These are phyloP conservation scores for Fereydounia khargensis DNA, from an alignment of 1,284 basidiomycete species.

Conservation along the genomic window DNA sequence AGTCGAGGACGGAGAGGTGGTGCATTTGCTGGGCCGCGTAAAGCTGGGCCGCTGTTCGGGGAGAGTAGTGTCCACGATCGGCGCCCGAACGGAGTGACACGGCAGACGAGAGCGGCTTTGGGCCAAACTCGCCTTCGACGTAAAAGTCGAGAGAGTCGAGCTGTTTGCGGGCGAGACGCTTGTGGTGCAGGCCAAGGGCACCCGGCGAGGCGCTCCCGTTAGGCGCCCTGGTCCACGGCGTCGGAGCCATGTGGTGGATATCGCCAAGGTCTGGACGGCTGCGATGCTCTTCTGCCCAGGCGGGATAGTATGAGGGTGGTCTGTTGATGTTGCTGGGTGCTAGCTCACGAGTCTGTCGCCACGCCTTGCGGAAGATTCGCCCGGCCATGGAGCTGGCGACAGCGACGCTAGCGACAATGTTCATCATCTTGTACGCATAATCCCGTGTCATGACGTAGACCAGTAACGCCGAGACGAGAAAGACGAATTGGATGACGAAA, in stretches of 20 bases:
- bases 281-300: conserved; percentile 34
- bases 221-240: too few relatives aligned
- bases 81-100: background rate
- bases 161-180: too few relatives aligned
- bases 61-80: conserved; percentile 5
- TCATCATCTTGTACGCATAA: conserved; percentile 35
- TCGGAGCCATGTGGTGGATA: background rate
- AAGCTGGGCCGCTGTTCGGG: conserved; percentile 2
- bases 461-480: conserved; percentile 32
- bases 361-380: conserved; percentile 40
- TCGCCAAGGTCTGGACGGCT: background rate
- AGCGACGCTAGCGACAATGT: conserved; percentile 38
- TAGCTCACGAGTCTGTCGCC: conserved; percentile 39
- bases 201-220: too few relatives aligned
- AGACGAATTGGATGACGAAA: conserved; percentile 37
- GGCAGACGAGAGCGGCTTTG: conserved; percentile 7
- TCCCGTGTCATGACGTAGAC: conserved; percentile 25
- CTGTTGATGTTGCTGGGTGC: conserved; percentile 27
- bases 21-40: conserved; percentile 13
- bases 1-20: too few relatives aligned
- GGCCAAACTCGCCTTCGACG: conserved; percentile 26
- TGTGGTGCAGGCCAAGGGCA: too few relatives aligned
- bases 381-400: conserved; percentile 42
- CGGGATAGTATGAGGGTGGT: conserved; percentile 39
- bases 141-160: conserved; percentile 21